Evolutionary conservation across 805 yeast species (phyloP), one percentile per base, ranked within the genome.

Genomic region (Spathaspora hagerdaliae): DNA sequence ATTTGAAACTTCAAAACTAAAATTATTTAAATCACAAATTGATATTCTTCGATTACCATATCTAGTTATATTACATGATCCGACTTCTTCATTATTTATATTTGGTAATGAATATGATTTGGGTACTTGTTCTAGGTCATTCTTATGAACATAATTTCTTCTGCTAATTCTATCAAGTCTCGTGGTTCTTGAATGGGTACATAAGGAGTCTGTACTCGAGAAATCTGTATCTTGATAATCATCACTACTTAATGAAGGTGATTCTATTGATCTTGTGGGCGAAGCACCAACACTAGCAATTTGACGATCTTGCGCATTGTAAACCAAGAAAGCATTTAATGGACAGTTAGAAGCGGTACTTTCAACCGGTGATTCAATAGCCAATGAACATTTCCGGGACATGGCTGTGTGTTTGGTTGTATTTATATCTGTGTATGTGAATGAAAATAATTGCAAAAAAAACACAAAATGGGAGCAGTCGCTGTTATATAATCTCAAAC

Each of bases 291-390:
- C 15, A 39, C 26, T 6, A 26, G 26, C 13, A 15, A 41, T 9
- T 24, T 37, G 7, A 26, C 7, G 34, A 29, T 36, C 41, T 2
- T 14, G 31, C 19, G 13, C 14, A 14, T 36, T 39, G 31, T 55
- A 53, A 10, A 59, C 48, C 32, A 59, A 42, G 39, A 57, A 59
- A 27, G 60, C 63, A 42, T 49, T 48, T 32, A 55, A 45, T 5
- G 63, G 61, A 19, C 42, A 40, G 38, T 55, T 54, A n/a, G 39
- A 33, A 15, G 39, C 19, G 27, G 32, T 35, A 2, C 27, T 29
- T 10, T 42, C 41, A 9, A 31, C 31, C 6, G 46, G 47, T 7
- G 51, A 44, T 38, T 52, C 57, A 14, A 54, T 47, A 13, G 58
- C 58, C 13, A 55, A 41, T 9, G 57, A 53, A 35, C 54, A 55